Base-by-base conservation (phyloP, 2,329 filamentous ascomycete species). In the Diaporthe citriasiana region DNA sequence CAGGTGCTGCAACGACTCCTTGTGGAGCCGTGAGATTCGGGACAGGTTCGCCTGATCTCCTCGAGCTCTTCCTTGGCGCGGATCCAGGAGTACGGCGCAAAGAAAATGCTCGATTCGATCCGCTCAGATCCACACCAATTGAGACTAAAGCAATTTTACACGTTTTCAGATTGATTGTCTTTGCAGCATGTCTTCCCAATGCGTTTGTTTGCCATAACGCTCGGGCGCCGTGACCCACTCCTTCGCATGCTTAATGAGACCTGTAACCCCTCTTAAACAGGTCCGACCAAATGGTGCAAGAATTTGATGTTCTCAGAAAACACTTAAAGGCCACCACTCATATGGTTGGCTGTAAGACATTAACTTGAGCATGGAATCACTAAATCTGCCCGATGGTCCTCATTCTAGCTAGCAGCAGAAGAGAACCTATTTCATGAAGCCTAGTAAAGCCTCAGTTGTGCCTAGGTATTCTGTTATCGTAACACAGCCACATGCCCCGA, bases 41-140 rank as follows among this genome's bases (percentile, higher is more conserved):
- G 4, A 38, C 22, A 50, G 45, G 33, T 27, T 17, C 5, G 13
- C 13, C 45, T 51, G 42, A 27, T 25, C 30, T 30, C 42, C 35
- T 30, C 12, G 42, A 66, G 30, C 27, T 50, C 7, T 50, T 25
- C 42, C 42, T 51, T 50, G 60, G 30, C 30, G 60, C 45, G 35
- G 42, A 50, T 66, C 19, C 42, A 51, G 42, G 60, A 8, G 27
- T 25, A 50, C 13, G 42, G 40, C 42, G 35, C 40, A 22, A 35
- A 66, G 60, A 66, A 15, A 4, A 22, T 66, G 22, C 35, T 66
- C 60, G 60, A 30, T 38, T 66, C 42, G 30, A 66, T 66, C 60
- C 42, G 42, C 30, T 12, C 13, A 35, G 42, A 25, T 17, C 60
- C 60, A 65, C 60, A 45, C 8, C 40, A 35, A 65, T 50, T 65